These are phyloP conservation scores for Baudoinia panamericana DNA, from an alignment of 495 filamentous ascomycete species.

Conservation along the genomic window DNA sequence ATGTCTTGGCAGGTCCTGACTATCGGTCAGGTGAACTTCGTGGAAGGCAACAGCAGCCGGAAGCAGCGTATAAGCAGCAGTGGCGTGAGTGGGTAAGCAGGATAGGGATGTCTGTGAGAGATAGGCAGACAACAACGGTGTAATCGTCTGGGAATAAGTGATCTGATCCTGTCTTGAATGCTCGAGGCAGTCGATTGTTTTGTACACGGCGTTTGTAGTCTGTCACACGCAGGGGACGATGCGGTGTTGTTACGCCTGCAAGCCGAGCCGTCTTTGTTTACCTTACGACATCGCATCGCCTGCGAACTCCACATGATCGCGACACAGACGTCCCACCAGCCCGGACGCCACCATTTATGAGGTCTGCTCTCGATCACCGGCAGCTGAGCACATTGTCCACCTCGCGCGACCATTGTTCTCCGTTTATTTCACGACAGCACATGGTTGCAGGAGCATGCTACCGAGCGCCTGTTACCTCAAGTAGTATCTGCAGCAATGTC, in stretches of 20 bases:
- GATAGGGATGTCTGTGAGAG: conserved; percentile 1
- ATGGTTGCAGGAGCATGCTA: background rate
- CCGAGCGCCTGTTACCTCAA: background rate
- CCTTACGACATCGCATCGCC: background rate
- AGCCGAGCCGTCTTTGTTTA: conserved; percentile 8
- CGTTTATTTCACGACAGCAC: too few relatives aligned
- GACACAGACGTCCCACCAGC: conserved; percentile 1
- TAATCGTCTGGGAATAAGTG: too few relatives aligned
- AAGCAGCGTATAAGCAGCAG: too few relatives aligned
- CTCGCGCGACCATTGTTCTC: conserved; percentile 1
- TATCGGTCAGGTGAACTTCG: too few relatives aligned
- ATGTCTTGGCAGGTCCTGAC: too few relatives aligned
- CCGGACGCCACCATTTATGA: background rate
- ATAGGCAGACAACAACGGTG: background rate
- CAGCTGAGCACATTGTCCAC: background rate
- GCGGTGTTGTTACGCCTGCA: conserved; percentile 6
- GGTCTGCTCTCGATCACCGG: background rate
- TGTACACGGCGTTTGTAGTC: background rate
- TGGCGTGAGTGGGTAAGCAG: too few relatives aligned
- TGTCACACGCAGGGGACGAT: background rate
- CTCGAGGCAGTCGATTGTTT: conserved; percentile 1
- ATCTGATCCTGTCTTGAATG: too few relatives aligned
- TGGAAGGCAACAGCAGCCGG: too few relatives aligned
- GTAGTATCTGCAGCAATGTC: background rate
- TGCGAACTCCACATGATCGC: conserved; percentile 12